A percentile compares a stretch with the other conserved stretches of the same genome.
Conservation (phyloP, 345 rosid species). For the Pistacia integerrima region DNA sequence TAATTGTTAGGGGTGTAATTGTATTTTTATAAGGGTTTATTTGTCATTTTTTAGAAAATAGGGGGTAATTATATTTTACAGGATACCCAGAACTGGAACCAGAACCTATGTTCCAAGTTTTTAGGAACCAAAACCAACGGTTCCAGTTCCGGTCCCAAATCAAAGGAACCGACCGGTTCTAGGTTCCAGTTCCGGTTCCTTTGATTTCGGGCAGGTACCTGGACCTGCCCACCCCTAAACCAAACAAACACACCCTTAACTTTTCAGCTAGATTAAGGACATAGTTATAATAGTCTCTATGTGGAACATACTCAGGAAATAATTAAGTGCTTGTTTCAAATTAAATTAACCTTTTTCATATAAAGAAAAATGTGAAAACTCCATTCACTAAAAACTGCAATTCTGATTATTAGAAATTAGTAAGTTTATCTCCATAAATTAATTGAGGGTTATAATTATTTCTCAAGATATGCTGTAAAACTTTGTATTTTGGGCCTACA, state of each 20-base stretch:
- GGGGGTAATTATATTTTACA: too few relatives aligned
- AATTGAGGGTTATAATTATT: background rate
- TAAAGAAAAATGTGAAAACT: background rate
- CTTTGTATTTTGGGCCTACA: background rate
- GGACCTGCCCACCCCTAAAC: too few relatives aligned
- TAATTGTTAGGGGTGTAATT: too few relatives aligned
- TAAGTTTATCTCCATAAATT: background rate
- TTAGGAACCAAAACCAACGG: too few relatives aligned
- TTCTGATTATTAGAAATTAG: background rate
- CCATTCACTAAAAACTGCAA: background rate
- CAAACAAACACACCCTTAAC: background rate
- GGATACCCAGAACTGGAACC: too few relatives aligned
- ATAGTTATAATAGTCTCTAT: background rate
- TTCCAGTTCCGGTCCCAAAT: too few relatives aligned
- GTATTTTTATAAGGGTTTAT: too few relatives aligned
- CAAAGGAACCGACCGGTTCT: too few relatives aligned
- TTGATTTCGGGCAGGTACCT: too few relatives aligned
- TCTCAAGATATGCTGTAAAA: background rate
- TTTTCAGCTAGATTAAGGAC: constrained; percentile 4
- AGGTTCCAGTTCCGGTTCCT: too few relatives aligned
- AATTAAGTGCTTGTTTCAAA: background rate
- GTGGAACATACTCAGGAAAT: background rate
- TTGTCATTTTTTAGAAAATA: too few relatives aligned
- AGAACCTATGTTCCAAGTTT: too few relatives aligned
- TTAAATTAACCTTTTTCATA: background rate